Conservation (phyloP, 805 yeast species). For the Saccharomycopsis amapae region DNA sequence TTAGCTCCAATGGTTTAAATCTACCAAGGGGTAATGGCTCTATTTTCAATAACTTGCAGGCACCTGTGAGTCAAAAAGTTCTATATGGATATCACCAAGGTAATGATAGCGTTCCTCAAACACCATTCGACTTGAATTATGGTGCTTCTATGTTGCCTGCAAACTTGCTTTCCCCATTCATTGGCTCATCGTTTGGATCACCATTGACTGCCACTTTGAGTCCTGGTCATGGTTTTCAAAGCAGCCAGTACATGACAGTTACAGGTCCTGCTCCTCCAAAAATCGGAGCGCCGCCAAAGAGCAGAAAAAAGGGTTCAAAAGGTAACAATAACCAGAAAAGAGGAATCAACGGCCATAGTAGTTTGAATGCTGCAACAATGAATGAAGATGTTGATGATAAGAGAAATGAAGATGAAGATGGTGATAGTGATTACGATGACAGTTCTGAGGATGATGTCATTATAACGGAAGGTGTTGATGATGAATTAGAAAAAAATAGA, state of each 20-base stretch:
- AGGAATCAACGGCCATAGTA: background rate
- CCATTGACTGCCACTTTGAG: constrained; percentile 19
- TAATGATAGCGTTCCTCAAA: constrained; percentile 30
- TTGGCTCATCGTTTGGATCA: constrained; percentile 16
- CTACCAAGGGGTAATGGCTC: background rate
- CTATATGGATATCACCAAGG: constrained; percentile 7
- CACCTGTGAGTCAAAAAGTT: constrained; percentile 12
- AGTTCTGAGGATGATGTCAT: constrained; percentile 7
- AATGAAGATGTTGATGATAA: background rate
- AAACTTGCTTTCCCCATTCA: constrained; percentile 55
- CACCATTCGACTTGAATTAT: constrained; percentile 55
- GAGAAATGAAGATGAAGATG: background rate
- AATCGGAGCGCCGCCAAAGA: constrained; percentile 20
- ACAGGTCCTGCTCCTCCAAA: constrained; percentile 21
- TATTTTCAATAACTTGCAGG: constrained; percentile 10
- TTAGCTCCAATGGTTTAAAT: background rate
- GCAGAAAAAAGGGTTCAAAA: constrained; percentile 7
- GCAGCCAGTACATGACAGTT: constrained; percentile 13
- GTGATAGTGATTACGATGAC: constrained; percentile 2
- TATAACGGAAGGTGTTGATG: constrained; percentile 6
- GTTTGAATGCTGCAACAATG: background rate
- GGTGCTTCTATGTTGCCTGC: constrained; percentile 59
- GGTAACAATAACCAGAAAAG: background rate
- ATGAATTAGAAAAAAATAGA: background rate
- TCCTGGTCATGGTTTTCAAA: constrained; percentile 10